Conservation (phyloP, 192 early-diverging fungal species). For the Coemansia sp. region DNA sequence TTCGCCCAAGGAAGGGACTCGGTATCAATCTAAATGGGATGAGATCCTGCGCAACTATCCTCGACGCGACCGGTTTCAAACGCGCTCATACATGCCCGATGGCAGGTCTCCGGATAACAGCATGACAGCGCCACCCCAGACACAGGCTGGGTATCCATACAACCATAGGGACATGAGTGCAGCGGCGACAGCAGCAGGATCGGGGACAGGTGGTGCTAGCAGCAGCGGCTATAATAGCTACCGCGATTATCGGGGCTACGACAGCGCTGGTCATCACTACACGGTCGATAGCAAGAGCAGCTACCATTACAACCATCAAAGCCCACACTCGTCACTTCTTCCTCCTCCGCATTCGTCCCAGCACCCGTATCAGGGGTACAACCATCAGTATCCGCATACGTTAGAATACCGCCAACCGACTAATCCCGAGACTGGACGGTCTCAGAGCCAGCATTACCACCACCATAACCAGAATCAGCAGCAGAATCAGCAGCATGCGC, state of each 20-base stretch:
- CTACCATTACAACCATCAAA: neutral
- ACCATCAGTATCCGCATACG: constrained; percentile 2
- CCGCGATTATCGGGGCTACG: constrained; percentile 4
- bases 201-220: neutral
- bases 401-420: neutral
- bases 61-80: constrained; percentile 41
- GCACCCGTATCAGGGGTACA: neutral
- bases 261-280: neutral
- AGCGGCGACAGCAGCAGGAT: neutral
- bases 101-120: neutral
- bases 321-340: neutral
- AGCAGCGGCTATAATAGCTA: constrained; percentile 6
- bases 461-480: constrained; percentile 7
- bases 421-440: neutral
- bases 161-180: neutral
- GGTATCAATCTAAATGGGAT: constrained; percentile 57
- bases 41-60: constrained; percentile 53
- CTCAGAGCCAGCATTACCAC: neutral
- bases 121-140: constrained; percentile 2
- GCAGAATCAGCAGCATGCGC: constrained; percentile 1
- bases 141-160: neutral
- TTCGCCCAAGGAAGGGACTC: constrained; percentile 53
- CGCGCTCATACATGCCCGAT: constrained; percentile 21
- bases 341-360: neutral
- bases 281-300: neutral